Evolutionary conservation across 805 yeast species (phyloP).

Genomic region (Starmerella apis): DNA sequence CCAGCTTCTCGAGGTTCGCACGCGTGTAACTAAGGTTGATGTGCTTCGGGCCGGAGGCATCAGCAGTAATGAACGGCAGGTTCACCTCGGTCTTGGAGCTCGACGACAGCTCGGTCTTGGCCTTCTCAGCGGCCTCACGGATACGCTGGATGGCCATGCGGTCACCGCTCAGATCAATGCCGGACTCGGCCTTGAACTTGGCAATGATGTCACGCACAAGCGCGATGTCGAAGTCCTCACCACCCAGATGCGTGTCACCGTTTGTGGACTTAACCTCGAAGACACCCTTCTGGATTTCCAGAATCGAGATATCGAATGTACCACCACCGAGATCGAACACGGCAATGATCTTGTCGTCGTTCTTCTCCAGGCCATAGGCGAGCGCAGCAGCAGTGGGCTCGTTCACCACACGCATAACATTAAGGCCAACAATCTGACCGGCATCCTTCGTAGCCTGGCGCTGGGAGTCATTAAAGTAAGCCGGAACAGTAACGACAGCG

Average conservation of each 20-base stretch:
- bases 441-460: conserved; percentile 95
- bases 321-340: conserved; percentile 98
- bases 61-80: conserved; percentile 80
- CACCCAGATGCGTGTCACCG: conserved; percentile 91
- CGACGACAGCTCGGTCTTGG: conserved; percentile 75
- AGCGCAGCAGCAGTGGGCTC: conserved; percentile 92
- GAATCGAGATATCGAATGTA: conserved; percentile 92
- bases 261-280: conserved; percentile 96
- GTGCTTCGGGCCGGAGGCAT: conserved; percentile 71
- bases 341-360: conserved; percentile 75
- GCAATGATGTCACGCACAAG: conserved; percentile 75
- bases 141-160: conserved; percentile 75
- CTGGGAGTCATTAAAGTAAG: conserved; percentile 83
- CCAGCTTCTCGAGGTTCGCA: conserved; percentile 56
- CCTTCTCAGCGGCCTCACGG: conserved; percentile 82
- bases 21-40: conserved; percentile 59
- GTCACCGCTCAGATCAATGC: conserved; percentile 54
- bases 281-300: conserved; percentile 95
- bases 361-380: conserved; percentile 88
- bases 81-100: conserved; percentile 62
- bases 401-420: conserved; percentile 79
- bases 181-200: conserved; percentile 63
- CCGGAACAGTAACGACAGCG: conserved; percentile 87
- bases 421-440: conserved; percentile 91
- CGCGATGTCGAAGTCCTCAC: conserved; percentile 84